Conservation (phyloP, 768 basidiomycete genomes). For the Boletus barrowsii region DNA sequence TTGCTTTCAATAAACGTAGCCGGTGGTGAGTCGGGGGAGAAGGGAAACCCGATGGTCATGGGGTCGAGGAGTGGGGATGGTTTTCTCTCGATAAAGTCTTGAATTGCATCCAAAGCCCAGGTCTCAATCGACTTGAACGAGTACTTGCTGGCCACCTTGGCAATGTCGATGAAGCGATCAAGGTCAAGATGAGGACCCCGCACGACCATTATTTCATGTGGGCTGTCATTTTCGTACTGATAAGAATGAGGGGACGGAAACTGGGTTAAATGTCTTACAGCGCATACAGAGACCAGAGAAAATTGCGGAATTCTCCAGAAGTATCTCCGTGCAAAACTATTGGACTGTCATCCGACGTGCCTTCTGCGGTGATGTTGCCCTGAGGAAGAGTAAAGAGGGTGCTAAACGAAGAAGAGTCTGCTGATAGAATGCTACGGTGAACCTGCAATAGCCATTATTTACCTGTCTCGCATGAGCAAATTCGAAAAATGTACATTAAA, state of each 20-base stretch:
- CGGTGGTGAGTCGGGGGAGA: constrained; percentile 27
- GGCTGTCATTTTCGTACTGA: constrained; percentile 37
- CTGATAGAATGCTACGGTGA: constrained; percentile 57
- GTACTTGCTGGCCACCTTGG: constrained; percentile 68
- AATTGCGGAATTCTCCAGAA: constrained; percentile 63
- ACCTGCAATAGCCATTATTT: constrained; percentile 37
- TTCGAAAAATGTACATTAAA: constrained; percentile 55
- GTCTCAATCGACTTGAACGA: constrained; percentile 70
- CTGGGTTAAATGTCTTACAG: constrained; percentile 42
- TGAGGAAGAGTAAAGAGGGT: constrained; percentile 68
- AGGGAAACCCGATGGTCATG: constrained; percentile 33
- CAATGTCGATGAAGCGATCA: constrained; percentile 55
- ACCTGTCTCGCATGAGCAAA: not conserved
- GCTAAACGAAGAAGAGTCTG: constrained; percentile 61
- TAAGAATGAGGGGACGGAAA: not conserved
- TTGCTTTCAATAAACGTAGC: constrained; percentile 39
- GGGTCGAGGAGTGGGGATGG: constrained; percentile 49
- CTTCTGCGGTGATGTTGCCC: constrained; percentile 49
- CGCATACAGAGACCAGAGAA: constrained; percentile 77
- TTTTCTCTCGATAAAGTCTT: constrained; percentile 60
- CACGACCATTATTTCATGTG: constrained; percentile 54
- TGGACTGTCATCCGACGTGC: constrained; percentile 61
- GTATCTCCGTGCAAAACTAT: constrained; percentile 63
- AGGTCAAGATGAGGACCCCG: constrained; percentile 51
- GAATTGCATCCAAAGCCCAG: constrained; percentile 73